A percentile compares a stretch with the other conserved stretches of the same genome.
Conservation (phyloP, 345 rosid species). For the Bruguiera parviflora region DNA sequence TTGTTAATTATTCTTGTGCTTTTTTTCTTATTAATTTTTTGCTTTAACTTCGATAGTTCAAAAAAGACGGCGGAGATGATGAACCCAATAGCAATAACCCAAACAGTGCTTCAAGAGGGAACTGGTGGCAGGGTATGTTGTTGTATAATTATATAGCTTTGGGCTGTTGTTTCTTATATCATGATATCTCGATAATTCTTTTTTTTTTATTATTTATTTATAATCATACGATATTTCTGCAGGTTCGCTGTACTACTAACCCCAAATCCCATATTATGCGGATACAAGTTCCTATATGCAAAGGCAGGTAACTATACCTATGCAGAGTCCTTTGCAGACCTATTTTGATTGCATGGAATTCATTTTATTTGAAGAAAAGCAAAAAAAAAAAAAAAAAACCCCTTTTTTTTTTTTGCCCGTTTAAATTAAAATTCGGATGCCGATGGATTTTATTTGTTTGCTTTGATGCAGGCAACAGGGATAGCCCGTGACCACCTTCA, state of each 20-base stretch:
- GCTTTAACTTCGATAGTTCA: conserved; percentile 32
- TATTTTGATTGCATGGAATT: background rate
- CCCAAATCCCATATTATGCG: background rate
- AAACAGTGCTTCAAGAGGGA: conserved; percentile 73
- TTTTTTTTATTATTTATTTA: no score
- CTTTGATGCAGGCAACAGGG: conserved; percentile 20
- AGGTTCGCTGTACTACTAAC: conserved; percentile 29
- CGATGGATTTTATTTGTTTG: background rate
- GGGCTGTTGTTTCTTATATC: background rate
- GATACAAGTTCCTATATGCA: conserved; percentile 13
- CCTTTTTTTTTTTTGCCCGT: background rate
- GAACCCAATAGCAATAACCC: conserved; percentile 50
- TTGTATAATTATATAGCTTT: background rate
- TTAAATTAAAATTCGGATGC: background rate
- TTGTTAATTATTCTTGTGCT: background rate
- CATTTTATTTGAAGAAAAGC: background rate
- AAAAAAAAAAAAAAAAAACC: background rate
- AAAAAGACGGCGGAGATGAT: conserved; percentile 56
- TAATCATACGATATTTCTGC: background rate
- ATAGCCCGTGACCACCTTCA: conserved; percentile 2
- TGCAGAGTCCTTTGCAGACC: background rate
- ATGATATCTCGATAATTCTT: background rate
- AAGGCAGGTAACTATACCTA: conserved; percentile 13
- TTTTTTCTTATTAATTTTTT: conserved; percentile 4
- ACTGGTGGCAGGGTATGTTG: conserved; percentile 91